Evolutionary conservation across 2,329 filamentous ascomycete species (phyloP), one percentile per base, ranked within the genome.

Genomic region (Leptoxyphium fumago): DNA sequence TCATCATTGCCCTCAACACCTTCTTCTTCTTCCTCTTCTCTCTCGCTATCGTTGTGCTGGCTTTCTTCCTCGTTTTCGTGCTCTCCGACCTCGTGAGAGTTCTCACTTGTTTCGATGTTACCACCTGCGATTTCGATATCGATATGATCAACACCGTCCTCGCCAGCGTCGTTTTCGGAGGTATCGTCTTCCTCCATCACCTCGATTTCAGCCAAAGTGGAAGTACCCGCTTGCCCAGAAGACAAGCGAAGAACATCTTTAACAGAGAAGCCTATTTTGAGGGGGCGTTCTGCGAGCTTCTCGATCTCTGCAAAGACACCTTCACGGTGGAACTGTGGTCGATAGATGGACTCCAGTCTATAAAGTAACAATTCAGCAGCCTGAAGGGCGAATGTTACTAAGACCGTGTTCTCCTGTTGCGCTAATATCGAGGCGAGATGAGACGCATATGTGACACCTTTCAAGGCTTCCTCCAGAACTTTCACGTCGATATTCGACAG

Each of bases 271-370:
- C 52, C 40, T 8, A 44, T 42, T 38, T 55, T 54, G 18, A 61
- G 38, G 7, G 55, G 46, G 62, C 42, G 65, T 44, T 72, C 72
- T 1, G 86, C 81, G 29, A 98, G 69, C 57, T 87, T 89, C 28
- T 78, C 74, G 42, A 98, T 93, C 61, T 98, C 89, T 1, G 82
- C 74, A 53, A 96, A 88, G 38, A 98, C 91, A 30, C 91, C 91
- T 65, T 98, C 93, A 0, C 91, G 84, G 58, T 98, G 94, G 53
- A 98, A 89, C 55, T 98, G 93, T 55, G 95, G 94, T 21, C 85
- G 80, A 59, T 98, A 98, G 28, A 96, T 84, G 17, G 80, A 73
- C 49, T 88, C 85, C 5, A 98, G 69, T 14, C 93, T 80, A 55
- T 80, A 81, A 47, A 95, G 74, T 1, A 98, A 73, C 5, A 98